Evolutionary conservation across 225 moss, liverwort and hornwort genomes (phyloP), one percentile per base, ranked within the genome.

Genomic region (Marchantia polymorpha): DNA sequence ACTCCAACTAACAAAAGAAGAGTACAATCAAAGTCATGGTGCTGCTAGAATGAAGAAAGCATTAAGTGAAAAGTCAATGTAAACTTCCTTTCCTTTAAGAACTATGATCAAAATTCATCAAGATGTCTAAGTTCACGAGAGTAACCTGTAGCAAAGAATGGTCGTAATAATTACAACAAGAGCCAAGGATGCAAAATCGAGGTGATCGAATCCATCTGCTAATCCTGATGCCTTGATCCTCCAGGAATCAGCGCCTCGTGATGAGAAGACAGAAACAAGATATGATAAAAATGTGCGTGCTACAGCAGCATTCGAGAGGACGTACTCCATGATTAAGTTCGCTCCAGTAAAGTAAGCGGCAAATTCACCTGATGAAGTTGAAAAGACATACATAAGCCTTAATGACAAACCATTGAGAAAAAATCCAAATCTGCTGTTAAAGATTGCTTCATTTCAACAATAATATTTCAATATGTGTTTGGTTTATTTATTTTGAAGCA

Each of bases 231-330:
- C 86, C 70, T 85, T 87, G 75, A 96, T 59, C 52, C 94, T 91
- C 93, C 92, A 96, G 12, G 90, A 82, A 78, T 96, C 90, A 26
- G 88, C 87, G 49, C 83, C 83, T 19, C 85, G 81, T 69, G 89
- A 80, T 4, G 94, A 91, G 64, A 52, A 85, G 22, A 86, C 83
- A 73, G 90, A 89, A 8, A 91, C 90, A 8, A 92, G 84, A 76
- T 92, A 97, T n/a, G 96, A 88, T 22, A 94, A 90, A 66, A 97
- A 93, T 75, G 92, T 90, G n/a, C 96, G 88, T 9, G 96, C 96
- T 14, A 97, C 96, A 7, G 96, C 96, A 69, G 96, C 96, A 59
- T 97, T 97, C 50, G 94, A 92, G 69, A 97, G 79, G 5, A 94
- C 94, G 64, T 97, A 97, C 60, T 97, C 96, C 96, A 97, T 89